Percentiles rank a stretch among this genome's conserved stretches.
Evolutionary conservation across 164 flowering plant species (phyloP).

Genomic region (Nelumbo lutea): DNA sequence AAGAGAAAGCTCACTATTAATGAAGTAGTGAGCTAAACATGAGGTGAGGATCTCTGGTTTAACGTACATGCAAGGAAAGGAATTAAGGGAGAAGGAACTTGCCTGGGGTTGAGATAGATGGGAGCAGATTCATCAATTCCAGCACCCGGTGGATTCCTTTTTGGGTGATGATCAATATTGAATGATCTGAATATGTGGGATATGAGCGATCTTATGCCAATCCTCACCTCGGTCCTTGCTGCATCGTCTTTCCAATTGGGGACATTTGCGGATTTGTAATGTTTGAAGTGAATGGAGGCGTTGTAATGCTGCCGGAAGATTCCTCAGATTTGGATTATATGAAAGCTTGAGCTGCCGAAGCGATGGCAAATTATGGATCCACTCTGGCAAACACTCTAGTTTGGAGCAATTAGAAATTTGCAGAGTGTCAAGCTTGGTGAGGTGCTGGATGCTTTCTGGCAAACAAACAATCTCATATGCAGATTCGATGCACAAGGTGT

Average conservation of each 20-base stretch:
- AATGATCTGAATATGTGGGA: background rate
- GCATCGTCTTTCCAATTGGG: background rate
- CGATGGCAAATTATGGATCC: background rate
- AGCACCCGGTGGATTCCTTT: too few relatives aligned
- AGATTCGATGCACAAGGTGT: background rate
- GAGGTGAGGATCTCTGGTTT: too few relatives aligned
- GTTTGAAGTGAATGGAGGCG: background rate
- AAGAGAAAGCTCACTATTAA: too few relatives aligned
- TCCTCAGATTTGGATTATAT: too few relatives aligned
- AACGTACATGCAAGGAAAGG: too few relatives aligned
- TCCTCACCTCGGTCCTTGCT: conserved; percentile 1
- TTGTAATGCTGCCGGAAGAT: background rate
- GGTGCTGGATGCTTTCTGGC: background rate
- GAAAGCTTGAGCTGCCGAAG: too few relatives aligned
- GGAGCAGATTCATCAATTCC: too few relatives aligned
- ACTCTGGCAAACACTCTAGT: background rate
- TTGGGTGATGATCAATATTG: too few relatives aligned
- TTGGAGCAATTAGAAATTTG: background rate
- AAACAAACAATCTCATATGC: background rate
- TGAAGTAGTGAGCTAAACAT: too few relatives aligned
- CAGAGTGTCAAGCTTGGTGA: background rate
- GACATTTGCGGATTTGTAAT: background rate
- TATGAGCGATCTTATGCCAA: conserved; percentile 5
- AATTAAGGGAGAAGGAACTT: too few relatives aligned
- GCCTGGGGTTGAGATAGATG: too few relatives aligned